Conservation (phyloP, 441 rosid species). For the Francoa sonchifolia region DNA sequence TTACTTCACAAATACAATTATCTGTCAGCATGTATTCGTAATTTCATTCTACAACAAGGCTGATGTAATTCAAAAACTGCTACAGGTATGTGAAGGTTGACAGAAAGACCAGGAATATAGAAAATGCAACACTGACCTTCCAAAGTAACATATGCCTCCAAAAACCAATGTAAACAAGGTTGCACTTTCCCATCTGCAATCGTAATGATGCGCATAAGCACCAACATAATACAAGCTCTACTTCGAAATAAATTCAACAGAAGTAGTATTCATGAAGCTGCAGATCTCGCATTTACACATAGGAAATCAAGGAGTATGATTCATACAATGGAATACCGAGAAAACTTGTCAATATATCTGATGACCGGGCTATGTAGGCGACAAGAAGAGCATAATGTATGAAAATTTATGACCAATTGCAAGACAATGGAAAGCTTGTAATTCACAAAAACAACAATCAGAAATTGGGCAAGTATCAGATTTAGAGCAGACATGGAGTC, state of each 20-base stretch:
- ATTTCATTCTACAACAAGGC: no score
- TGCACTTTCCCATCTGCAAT: slow-evolving; percentile 90
- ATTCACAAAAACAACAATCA: slow-evolving; percentile 4
- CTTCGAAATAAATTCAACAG: slow-evolving; percentile 9
- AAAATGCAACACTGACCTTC: slow-evolving; percentile 41
- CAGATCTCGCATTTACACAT: slow-evolving; percentile 1
- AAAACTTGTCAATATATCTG: slow-evolving; percentile 63
- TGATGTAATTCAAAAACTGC: no score
- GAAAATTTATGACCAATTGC: slow-evolving; percentile 89
- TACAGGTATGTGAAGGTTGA: not conserved
- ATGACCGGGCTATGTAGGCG: slow-evolving; percentile 91
- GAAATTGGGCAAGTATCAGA: not conserved
- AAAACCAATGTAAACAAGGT: slow-evolving; percentile 54
- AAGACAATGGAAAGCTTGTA: no score
- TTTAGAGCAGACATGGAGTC: no score
- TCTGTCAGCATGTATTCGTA: no score
- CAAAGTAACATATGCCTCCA: slow-evolving; percentile 81
- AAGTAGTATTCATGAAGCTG: not conserved
- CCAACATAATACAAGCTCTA: slow-evolving; percentile 10
- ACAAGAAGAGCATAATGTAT: slow-evolving; percentile 84
- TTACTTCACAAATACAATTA: no score
- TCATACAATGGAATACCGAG: slow-evolving; percentile 73
- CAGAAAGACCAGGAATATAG: not conserved
- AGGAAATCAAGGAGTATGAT: slow-evolving; percentile 10
- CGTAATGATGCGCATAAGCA: slow-evolving; percentile 24